Evolutionary conservation across 2,329 filamentous ascomycete genomes (phyloP).

Genomic region (Trichoderma hamatum): DNA sequence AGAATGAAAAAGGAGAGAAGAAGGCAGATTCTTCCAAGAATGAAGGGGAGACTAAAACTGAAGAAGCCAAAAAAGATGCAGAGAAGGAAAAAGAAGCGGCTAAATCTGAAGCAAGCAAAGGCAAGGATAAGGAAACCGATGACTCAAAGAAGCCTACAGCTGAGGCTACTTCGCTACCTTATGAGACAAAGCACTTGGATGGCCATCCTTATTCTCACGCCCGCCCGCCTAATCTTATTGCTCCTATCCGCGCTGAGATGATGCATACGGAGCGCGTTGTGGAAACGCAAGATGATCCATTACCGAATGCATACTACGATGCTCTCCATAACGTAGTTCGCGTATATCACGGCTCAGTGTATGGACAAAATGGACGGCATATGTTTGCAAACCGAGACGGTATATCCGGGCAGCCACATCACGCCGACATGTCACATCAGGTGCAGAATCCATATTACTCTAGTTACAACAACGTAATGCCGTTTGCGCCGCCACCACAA

Average conservation of each 20-base stretch:
- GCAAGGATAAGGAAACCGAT: constrained; percentile 3
- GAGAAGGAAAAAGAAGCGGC: background rate
- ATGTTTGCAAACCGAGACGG: constrained; percentile 53
- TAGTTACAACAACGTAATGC: constrained; percentile 40
- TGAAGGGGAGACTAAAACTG: background rate
- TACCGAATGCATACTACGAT: constrained; percentile 63
- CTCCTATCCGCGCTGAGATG: constrained; percentile 52
- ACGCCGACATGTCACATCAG: constrained; percentile 50
- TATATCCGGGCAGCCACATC: constrained; percentile 39
- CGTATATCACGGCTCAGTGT: constrained; percentile 60
- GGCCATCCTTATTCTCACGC: constrained; percentile 38
- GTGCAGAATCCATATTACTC: constrained; percentile 48
- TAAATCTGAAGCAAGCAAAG: background rate
- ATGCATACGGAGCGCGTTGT: constrained; percentile 60
- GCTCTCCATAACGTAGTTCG: constrained; percentile 54
- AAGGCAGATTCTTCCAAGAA: constrained; percentile 1
- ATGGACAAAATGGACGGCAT: constrained; percentile 49
- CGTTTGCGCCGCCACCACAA: constrained; percentile 21
- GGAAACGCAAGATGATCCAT: constrained; percentile 55
- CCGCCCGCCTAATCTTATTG: constrained; percentile 49
- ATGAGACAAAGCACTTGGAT: constrained; percentile 29
- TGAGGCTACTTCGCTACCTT: background rate
- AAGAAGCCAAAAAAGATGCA: background rate
- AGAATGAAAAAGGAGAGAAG: constrained; percentile 12
- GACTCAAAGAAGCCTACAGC: constrained; percentile 8